Percentiles rank a stretch among this genome's conserved stretches.
Conservation (phyloP, 2,329 filamentous ascomycete species). For the Bipolaris gigantea region DNA sequence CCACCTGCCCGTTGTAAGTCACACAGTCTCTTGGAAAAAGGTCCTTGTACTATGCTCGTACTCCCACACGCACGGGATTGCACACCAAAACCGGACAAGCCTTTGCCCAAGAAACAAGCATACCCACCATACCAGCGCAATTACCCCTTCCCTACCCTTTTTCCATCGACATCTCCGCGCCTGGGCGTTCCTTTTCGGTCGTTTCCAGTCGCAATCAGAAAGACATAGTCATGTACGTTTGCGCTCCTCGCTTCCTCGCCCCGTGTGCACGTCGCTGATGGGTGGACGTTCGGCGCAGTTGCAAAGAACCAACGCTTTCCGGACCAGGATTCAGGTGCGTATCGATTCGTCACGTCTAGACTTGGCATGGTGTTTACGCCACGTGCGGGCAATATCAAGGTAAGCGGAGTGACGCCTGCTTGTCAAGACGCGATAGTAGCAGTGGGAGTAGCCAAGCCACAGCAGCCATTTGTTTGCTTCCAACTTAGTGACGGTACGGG, state of each 20-base stretch:
- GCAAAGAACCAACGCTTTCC: too few relatives aligned
- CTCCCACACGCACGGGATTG: background rate
- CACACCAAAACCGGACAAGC: slow-evolving; percentile 9
- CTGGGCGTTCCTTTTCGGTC: background rate
- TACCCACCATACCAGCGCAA: slow-evolving; percentile 14
- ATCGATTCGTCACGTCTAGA: background rate
- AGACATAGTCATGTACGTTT: slow-evolving; percentile 1
- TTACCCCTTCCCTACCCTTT: slow-evolving; percentile 2
- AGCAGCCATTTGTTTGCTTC: background rate
- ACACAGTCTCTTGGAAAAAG: background rate
- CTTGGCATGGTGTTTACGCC: background rate
- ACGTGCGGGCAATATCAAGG: background rate
- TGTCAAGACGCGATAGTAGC: background rate
- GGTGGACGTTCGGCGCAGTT: too few relatives aligned
- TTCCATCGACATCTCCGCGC: slow-evolving; percentile 1
- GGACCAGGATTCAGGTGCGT: background rate
- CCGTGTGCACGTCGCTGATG: background rate
- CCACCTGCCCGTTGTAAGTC: slow-evolving; percentile 1
- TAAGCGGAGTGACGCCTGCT: background rate
- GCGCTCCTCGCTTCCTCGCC: background rate
- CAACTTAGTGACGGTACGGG: background rate
- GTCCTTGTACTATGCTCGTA: background rate
- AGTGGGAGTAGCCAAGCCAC: background rate
- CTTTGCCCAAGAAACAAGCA: slow-evolving; percentile 3
- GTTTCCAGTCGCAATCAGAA: background rate